Evolutionary conservation across 208 protist species (phyloP).

Genomic region (Naegleria lovaniensis): DNA sequence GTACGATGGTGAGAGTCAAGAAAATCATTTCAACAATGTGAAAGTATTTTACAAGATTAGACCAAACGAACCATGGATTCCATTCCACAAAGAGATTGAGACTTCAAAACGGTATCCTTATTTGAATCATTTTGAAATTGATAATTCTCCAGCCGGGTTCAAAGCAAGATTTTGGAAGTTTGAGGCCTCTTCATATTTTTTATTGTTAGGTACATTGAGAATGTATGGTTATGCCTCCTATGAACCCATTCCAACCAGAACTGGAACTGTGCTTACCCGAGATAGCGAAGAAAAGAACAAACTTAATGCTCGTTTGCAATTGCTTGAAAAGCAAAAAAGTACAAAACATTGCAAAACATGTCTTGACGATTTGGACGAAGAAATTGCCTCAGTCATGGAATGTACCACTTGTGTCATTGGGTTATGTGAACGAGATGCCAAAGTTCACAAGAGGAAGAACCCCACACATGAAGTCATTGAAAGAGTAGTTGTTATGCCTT

Average conservation of each 20-base stretch:
- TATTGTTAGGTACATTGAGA: neutral
- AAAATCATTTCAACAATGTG: neutral
- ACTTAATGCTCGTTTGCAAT: neutral
- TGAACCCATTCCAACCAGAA: neutral
- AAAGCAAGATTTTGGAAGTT: neutral
- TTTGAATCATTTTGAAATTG: neutral
- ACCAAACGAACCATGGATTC: neutral
- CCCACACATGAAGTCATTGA: neutral
- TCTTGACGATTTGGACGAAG: neutral
- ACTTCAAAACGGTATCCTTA: neutral
- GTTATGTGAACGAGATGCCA: neutral
- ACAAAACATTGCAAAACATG: neutral
- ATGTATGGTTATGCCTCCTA: neutral
- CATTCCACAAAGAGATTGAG: neutral
- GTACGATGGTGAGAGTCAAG: neutral
- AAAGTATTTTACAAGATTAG: neutral
- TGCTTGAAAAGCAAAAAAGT: neutral
- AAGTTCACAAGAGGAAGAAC: neutral
- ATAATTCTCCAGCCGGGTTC: neutral
- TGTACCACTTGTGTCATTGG: neutral
- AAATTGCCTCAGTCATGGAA: neutral
- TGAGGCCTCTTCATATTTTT: neutral
- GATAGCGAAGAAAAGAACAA: neutral
- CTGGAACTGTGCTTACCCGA: neutral
- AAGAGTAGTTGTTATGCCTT: neutral